These are phyloP conservation scores for Trichoderma sp. DNA, from an alignment of 2,329 filamentous ascomycete species.

Conservation along the genomic window DNA sequence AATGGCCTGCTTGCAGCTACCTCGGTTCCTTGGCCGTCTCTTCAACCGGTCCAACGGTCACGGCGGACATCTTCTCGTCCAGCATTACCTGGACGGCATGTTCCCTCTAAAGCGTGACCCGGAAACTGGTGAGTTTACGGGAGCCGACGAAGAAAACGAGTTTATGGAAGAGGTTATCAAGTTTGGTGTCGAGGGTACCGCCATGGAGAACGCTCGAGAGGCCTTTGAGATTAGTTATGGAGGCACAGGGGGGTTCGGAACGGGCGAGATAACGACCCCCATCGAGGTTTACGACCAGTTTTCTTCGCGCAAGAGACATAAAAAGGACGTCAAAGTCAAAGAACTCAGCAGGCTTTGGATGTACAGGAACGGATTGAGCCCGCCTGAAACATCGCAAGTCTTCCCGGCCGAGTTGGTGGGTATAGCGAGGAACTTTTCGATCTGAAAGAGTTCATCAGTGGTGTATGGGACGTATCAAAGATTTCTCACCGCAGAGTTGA, in stretches of 20 bases:
- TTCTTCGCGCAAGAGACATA: conserved; percentile 32
- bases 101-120: conserved; percentile 53
- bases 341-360: conserved; percentile 64
- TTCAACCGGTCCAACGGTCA: conserved; percentile 54
- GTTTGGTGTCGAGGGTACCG: conserved; percentile 46
- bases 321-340: conserved; percentile 52
- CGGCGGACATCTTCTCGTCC: conserved; percentile 60
- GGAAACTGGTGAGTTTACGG: conserved; percentile 43
- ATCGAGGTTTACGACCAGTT: conserved; percentile 43
- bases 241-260: conserved; percentile 42
- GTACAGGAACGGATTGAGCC: conserved; percentile 61
- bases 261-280: conserved; percentile 36
- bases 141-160: conserved; percentile 51
- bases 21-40: conserved; percentile 63
- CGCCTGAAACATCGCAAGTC: conserved; percentile 44
- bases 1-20: conserved; percentile 47
- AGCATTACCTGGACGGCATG: conserved; percentile 64
- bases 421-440: conserved; percentile 3
- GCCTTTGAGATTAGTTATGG: conserved; percentile 51
- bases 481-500: not conserved
- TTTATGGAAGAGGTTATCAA: conserved; percentile 63
- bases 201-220: conserved; percentile 47
- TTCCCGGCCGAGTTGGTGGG: conserved; percentile 38
- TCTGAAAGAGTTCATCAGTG: not conserved
- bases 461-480: not conserved